Percentiles rank a stretch among this genome's conserved stretches.
These are phyloP conservation scores for Geosiphon pyriformis DNA, from an alignment of 192 early-diverging fungal species.

Conservation along the genomic window DNA sequence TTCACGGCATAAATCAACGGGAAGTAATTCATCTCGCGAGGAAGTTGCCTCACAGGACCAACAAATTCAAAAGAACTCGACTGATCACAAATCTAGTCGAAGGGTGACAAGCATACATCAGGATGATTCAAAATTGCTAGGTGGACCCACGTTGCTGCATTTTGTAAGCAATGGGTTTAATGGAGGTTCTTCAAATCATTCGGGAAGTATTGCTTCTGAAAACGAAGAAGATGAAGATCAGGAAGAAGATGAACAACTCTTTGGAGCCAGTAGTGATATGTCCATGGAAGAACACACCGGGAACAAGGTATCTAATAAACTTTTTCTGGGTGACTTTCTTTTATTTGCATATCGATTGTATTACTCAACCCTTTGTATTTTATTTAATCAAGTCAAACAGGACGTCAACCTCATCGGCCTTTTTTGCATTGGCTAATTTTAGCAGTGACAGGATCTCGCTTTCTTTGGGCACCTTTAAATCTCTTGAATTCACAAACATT, in stretches of 20 bases:
- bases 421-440: conserved; percentile 23
- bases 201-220: conserved; percentile 20
- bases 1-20: conserved; percentile 20
- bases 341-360: not conserved
- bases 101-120: conserved; percentile 26
- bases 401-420: conserved; percentile 29
- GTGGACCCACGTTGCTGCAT: conserved; percentile 14
- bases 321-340: not conserved
- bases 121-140: conserved; percentile 15
- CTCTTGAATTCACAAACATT: conserved; percentile 56
- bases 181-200: conserved; percentile 17
- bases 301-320: conserved; percentile 4
- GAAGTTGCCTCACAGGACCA: conserved; percentile 4
- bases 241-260: conserved; percentile 17
- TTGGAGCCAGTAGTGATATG: conserved; percentile 19
- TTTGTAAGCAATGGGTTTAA: conserved; percentile 10
- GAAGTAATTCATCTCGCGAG: conserved; percentile 23
- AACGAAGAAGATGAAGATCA: conserved; percentile 16
- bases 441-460: conserved; percentile 42
- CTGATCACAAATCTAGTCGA: conserved; percentile 10
- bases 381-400: conserved; percentile 30
- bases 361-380: conserved; percentile 2
- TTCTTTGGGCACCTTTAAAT: conserved; percentile 41
- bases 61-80: not conserved
- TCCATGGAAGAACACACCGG: conserved; percentile 9